phyloP scores from a whole-genome alignment of 148 eudicot genomes.

The Polygonum maritimum region DNA sequence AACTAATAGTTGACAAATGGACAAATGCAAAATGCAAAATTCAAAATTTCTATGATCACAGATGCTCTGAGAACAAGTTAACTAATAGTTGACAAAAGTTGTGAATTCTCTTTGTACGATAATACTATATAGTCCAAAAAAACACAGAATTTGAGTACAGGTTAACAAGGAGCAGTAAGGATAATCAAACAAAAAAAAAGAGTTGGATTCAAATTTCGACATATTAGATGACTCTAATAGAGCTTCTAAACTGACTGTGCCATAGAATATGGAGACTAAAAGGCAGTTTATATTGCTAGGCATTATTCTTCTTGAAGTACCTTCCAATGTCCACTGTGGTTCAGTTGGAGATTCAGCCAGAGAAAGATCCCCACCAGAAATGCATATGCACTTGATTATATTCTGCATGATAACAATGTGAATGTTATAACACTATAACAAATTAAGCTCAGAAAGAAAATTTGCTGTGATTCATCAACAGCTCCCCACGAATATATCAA shows the following conservation, averaged over 20 bases:
- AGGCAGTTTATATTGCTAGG: background rate
- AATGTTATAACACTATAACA: background rate
- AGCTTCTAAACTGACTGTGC: background rate
- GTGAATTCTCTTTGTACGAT: background rate
- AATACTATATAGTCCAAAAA: background rate
- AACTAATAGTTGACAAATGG: too few species aligned
- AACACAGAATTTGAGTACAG: background rate
- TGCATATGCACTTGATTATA: slow-evolving; percentile 52
- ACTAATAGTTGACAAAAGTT: background rate
- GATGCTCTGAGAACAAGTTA: too few species aligned
- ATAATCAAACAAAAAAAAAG: background rate
- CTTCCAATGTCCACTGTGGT: slow-evolving; percentile 90
- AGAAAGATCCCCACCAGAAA: slow-evolving; percentile 67
- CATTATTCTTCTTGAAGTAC: slow-evolving; percentile 21
- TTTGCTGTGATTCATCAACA: background rate
- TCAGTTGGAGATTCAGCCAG: slow-evolving; percentile 81
- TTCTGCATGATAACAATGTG: slow-evolving; percentile 28
- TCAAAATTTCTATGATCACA: too few species aligned
- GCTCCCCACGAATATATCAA: background rate
- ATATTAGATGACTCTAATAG: background rate
- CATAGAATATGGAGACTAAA: background rate
- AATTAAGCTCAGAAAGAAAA: background rate
- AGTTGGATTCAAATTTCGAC: background rate
- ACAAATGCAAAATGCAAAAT: too few species aligned
- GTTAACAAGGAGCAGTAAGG: background rate